Evolutionary conservation across 352 stramenopile genomes (phyloP).

Genomic region (Phytophthora lateralis): DNA sequence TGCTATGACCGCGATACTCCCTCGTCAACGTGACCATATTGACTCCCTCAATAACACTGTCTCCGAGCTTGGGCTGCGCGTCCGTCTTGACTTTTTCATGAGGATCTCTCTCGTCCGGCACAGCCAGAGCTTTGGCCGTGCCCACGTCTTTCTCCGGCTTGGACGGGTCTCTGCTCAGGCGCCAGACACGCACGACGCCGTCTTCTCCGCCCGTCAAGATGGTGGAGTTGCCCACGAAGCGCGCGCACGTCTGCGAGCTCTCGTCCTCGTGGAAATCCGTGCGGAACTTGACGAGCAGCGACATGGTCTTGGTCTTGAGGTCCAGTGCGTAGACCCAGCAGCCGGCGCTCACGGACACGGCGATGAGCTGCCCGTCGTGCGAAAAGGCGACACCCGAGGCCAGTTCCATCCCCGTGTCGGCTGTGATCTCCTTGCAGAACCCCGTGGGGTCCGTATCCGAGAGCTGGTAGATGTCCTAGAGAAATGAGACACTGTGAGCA

Average conservation of each 20-base stretch:
- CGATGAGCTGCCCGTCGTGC: constrained; percentile 71
- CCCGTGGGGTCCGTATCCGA: constrained; percentile 64
- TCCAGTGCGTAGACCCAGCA: constrained; percentile 85
- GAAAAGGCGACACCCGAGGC: constrained; percentile 81
- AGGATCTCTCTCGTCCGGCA: constrained; percentile 25
- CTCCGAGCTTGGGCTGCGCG: constrained; percentile 58
- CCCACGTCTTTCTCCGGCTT: constrained; percentile 47
- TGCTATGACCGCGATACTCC: constrained; percentile 78
- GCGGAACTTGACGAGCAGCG: constrained; percentile 78
- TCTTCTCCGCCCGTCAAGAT: constrained; percentile 86
- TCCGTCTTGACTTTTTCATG: constrained; percentile 26
- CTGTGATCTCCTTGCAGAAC: constrained; percentile 72
- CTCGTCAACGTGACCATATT: constrained; percentile 70
- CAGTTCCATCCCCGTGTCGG: constrained; percentile 72
- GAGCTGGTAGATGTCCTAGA: constrained; percentile 77
- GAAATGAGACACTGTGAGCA: neutral
- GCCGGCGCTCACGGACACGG: constrained; percentile 71
- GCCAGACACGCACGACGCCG: constrained; percentile 78
- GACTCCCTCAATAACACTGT: constrained; percentile 52
- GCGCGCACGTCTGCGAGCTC: constrained; percentile 73
- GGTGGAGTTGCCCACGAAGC: constrained; percentile 81
- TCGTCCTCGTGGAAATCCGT: constrained; percentile 80
- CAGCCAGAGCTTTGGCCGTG: constrained; percentile 45
- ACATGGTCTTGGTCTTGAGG: constrained; percentile 57
- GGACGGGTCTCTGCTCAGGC: constrained; percentile 56